phyloP scores from a whole-genome alignment of 108 stramenopile species.

The Cyclotella distinguenda region DNA sequence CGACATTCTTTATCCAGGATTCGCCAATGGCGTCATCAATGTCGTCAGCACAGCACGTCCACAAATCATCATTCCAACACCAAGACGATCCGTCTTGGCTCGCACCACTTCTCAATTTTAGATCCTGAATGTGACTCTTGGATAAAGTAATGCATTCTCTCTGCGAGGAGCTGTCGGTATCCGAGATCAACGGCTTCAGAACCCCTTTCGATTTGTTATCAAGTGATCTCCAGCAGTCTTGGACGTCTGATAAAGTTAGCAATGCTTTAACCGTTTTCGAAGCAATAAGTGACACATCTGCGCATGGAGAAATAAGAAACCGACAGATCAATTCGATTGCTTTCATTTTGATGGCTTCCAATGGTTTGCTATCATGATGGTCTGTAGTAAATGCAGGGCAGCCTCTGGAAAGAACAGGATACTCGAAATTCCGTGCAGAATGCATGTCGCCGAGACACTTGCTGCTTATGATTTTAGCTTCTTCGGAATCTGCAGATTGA shows the following conservation, averaged over 20 bases:
- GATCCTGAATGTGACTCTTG: slow-evolving; percentile 18
- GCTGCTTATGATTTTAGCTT: slow-evolving; percentile 45
- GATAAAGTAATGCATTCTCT: slow-evolving; percentile 27
- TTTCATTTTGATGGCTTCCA: slow-evolving; percentile 37
- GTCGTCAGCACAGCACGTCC: slow-evolving; percentile 27
- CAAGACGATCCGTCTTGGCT: slow-evolving; percentile 35
- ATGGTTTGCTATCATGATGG: slow-evolving; percentile 10
- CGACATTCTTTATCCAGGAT: slow-evolving; percentile 64
- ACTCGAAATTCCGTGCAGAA: background rate
- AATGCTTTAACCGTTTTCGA: slow-evolving; percentile 57
- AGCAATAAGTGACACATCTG: slow-evolving; percentile 51
- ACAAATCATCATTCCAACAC: slow-evolving; percentile 71
- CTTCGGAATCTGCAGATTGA: slow-evolving; percentile 36
- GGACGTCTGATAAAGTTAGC: slow-evolving; percentile 40
- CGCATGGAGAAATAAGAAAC: slow-evolving; percentile 44
- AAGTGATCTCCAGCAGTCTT: slow-evolving; percentile 40
- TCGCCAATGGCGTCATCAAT: slow-evolving; percentile 28
- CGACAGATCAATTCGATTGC: slow-evolving; percentile 26
- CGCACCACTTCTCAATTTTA: slow-evolving; percentile 16
- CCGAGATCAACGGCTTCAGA: slow-evolving; percentile 25
- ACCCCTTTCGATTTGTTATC: slow-evolving; percentile 22
- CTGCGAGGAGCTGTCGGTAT: slow-evolving; percentile 19
- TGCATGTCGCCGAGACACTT: slow-evolving; percentile 51
- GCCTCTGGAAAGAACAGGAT: background rate
- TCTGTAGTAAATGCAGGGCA: background rate